These are phyloP conservation scores for Exobasidium cylindrosporum DNA, from an alignment of 1,284 basidiomycete genomes.

Conservation along the genomic window DNA sequence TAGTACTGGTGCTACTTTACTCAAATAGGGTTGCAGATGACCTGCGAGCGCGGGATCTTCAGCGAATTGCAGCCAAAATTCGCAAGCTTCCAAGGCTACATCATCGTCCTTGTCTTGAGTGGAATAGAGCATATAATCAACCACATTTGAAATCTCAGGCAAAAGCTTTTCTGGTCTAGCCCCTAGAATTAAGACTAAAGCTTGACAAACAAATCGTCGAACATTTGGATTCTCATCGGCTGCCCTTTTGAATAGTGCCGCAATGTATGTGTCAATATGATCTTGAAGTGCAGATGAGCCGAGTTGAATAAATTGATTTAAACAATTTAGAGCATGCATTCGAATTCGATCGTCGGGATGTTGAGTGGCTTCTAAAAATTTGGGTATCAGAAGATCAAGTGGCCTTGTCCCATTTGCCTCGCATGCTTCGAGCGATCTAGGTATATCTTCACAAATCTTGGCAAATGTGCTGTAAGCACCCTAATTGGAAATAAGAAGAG, in stretches of 20 bases:
- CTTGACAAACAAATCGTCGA: slow-evolving; percentile 91
- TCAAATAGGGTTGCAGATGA: slow-evolving; percentile 79
- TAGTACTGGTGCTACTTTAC: slow-evolving; percentile 84
- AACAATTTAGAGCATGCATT: slow-evolving; percentile 85
- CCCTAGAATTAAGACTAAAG: slow-evolving; percentile 86
- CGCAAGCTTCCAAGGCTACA: slow-evolving; percentile 74
- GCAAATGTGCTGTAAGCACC: slow-evolving; percentile 91
- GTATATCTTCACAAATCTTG: slow-evolving; percentile 95
- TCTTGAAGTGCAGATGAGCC: slow-evolving; percentile 73
- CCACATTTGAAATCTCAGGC: slow-evolving; percentile 91
- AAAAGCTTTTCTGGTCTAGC: slow-evolving; percentile 92
- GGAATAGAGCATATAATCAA: slow-evolving; percentile 98
- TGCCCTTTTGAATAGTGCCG: slow-evolving; percentile 87
- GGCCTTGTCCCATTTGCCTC: slow-evolving; percentile 67
- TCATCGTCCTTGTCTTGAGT: slow-evolving; percentile 83
- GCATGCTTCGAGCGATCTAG: slow-evolving; percentile 81
- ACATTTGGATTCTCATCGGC: slow-evolving; percentile 89
- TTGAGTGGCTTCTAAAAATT: slow-evolving; percentile 73
- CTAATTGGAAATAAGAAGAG: slow-evolving; percentile 58
- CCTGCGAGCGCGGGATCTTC: slow-evolving; percentile 83
- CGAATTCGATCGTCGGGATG: slow-evolving; percentile 81
- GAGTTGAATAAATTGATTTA: slow-evolving; percentile 78
- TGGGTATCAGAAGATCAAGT: slow-evolving; percentile 64
- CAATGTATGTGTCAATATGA: slow-evolving; percentile 89
- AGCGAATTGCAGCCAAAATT: slow-evolving; percentile 99